Conservation (phyloP, 169 alveolate genomes). For the Perkinsus marinus region DNA sequence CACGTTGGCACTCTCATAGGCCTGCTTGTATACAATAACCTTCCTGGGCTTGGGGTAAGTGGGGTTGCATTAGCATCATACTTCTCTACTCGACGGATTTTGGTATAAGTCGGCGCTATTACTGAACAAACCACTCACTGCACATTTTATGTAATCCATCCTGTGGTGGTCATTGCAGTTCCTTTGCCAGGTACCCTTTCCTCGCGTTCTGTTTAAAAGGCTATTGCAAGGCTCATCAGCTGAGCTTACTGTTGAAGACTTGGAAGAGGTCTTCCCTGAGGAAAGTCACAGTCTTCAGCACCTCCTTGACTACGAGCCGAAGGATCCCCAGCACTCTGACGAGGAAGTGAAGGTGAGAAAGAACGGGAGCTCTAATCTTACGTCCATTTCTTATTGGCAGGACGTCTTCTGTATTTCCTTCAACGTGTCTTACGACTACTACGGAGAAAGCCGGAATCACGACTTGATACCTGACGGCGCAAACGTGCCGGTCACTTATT, state of each 20-base stretch:
- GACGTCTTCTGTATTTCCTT: background rate
- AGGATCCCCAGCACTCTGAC: background rate
- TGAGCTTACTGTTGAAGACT: constrained; percentile 34
- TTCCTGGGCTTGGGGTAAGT: background rate
- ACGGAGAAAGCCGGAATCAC: background rate
- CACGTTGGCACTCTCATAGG: constrained; percentile 59
- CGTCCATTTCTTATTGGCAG: background rate
- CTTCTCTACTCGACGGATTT: background rate
- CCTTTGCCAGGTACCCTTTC: constrained; percentile 53
- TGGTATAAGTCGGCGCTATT: background rate
- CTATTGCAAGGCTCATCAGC: constrained; percentile 30
- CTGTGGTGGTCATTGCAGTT: background rate
- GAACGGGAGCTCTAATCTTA: background rate
- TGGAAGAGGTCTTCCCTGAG: constrained; percentile 46
- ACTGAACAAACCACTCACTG: background rate
- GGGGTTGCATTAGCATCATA: no score
- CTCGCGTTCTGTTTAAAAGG: constrained; percentile 51
- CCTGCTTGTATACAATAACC: constrained; percentile 52
- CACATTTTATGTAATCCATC: background rate
- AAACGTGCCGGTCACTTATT: constrained; percentile 32
- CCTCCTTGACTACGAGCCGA: background rate
- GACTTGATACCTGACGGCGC: background rate
- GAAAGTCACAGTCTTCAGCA: constrained; percentile 16
- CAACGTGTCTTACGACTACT: background rate
- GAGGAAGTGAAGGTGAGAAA: background rate